Percentiles rank a stretch among this genome's conserved stretches.
Conservation (phyloP, 306 rosid species). For the Albizia julibrissin region DNA sequence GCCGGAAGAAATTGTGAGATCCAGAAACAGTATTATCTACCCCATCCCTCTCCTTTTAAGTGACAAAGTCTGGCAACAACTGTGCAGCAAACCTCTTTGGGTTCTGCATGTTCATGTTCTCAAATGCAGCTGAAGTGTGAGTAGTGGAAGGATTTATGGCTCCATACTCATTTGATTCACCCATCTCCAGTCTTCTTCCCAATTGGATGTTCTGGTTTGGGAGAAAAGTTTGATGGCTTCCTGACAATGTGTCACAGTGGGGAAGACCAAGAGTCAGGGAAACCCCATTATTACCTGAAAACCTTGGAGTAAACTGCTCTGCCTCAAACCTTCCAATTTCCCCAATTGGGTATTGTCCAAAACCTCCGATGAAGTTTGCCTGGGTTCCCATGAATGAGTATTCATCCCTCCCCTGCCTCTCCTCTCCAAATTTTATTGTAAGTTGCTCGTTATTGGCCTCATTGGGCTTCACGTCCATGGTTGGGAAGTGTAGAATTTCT, state of each 20-base stretch:
- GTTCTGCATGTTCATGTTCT: conserved; percentile 81
- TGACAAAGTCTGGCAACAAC: conserved; percentile 87
- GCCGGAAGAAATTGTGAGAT: conserved; percentile 37
- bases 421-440: conserved; percentile 63
- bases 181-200: conserved; percentile 73
- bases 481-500: conserved; percentile 55
- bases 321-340: conserved; percentile 83
- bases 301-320: conserved; percentile 74
- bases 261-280: conserved; percentile 96
- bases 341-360: conserved; percentile 88
- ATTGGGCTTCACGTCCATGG: conserved; percentile 54
- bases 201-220: conserved; percentile 71
- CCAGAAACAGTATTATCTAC: background rate
- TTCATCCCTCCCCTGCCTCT: conserved; percentile 70
- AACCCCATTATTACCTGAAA: conserved; percentile 83
- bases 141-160: conserved; percentile 56
- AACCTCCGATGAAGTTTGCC: conserved; percentile 73
- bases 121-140: conserved; percentile 79
- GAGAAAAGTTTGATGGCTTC: conserved; percentile 68
- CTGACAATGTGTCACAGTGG: conserved; percentile 74
- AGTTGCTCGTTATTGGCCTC: conserved; percentile 50
- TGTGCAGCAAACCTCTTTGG: conserved; percentile 92
- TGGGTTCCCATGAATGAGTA: conserved; percentile 79
- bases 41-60: conserved; percentile 42
- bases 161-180: conserved; percentile 68